These are phyloP conservation scores for Candida caryicola DNA, from an alignment of 805 yeast species.

Conservation along the genomic window DNA sequence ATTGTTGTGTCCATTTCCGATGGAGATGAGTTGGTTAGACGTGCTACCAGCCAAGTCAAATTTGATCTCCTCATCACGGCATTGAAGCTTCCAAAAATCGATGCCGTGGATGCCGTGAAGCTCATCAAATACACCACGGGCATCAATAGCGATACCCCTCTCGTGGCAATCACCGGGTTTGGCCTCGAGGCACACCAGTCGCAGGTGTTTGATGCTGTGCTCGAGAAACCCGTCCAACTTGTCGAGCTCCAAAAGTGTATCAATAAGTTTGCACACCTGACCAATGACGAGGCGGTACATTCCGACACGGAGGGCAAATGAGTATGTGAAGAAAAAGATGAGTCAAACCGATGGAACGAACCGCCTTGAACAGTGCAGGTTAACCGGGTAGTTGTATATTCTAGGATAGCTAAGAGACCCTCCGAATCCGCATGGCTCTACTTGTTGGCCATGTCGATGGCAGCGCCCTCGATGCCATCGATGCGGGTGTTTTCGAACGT, in stretches of 20 bases:
- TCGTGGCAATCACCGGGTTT: slow-evolving; percentile 71
- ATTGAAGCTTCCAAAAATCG: slow-evolving; percentile 61
- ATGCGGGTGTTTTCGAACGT: slow-evolving; percentile 1
- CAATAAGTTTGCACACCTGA: slow-evolving; percentile 12
- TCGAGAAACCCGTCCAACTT: slow-evolving; percentile 64
- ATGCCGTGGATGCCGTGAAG: slow-evolving; percentile 73
- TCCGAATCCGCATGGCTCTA: too few species aligned
- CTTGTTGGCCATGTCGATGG: too few species aligned
- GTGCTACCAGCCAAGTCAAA: slow-evolving; percentile 78
- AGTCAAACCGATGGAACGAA: too few species aligned
- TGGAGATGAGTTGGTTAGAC: slow-evolving; percentile 78
- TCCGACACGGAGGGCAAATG: slow-evolving; percentile 21
- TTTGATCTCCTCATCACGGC: slow-evolving; percentile 85
- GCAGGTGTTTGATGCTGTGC: slow-evolving; percentile 60
- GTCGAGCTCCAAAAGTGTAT: slow-evolving; percentile 22
- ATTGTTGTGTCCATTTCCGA: slow-evolving; percentile 71
- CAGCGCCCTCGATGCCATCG: not conserved
- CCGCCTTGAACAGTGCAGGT: too few species aligned
- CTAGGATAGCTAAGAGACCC: too few species aligned
- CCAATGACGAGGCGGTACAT: slow-evolving; percentile 26
- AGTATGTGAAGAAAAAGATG: too few species aligned
- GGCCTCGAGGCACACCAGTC: slow-evolving; percentile 60
- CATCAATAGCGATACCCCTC: slow-evolving; percentile 72
- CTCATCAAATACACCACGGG: slow-evolving; percentile 73
- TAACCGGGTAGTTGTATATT: too few species aligned